Evolutionary conservation across 2,329 filamentous ascomycete genomes (phyloP), one percentile per base, ranked within the genome.

Genomic region (Microdochium trichocladiopsis): DNA sequence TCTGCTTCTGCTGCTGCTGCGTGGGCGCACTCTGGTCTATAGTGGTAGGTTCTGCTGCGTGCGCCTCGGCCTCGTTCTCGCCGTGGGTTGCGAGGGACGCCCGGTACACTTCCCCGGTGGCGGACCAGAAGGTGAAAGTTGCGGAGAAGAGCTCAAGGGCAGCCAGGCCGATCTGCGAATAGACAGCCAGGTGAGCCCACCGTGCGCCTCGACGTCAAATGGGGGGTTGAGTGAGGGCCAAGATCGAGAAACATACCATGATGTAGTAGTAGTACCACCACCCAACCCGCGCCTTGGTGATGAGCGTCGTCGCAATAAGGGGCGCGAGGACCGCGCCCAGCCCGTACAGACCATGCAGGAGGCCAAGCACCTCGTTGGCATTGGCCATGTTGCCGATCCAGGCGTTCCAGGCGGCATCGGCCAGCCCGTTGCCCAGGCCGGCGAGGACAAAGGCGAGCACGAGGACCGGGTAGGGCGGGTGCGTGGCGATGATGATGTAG

Each of bases 211-310:
- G n/a, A n/a, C n/a, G n/a, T n/a, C n/a, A n/a, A n/a, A n/a, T n/a
- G n/a, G n/a, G n/a, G n/a, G n/a, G n/a, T n/a, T n/a, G n/a, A n/a
- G n/a, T n/a, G n/a, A n/a, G n/a, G n/a, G n/a, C n/a, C n/a, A 49
- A 22, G 41, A 33, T n/a, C n/a, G 2, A 18, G 5, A 33, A 25
- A 25, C 37, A 56, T 61, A 87, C 82, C 84, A 90, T 87, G 45
- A 90, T 69, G 62, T 89, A 90, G 66, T 90, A 92, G 63, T 87
- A 91, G 2, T 73, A 72, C 59, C 85, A 88, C 87, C 87, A 92
- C 0, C 73, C 73, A 50, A 85, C 57, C 5, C 71, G 59, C 0
- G 72, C 82, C 59, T 82, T 82, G 0, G 83, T 83, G 36, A 90
- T 81, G 76, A 92, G 80, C 0, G 77, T 78, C 0, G 87, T 90